phyloP scores from a whole-genome alignment of 768 basidiomycete species.

The Amanita muscaria region DNA sequence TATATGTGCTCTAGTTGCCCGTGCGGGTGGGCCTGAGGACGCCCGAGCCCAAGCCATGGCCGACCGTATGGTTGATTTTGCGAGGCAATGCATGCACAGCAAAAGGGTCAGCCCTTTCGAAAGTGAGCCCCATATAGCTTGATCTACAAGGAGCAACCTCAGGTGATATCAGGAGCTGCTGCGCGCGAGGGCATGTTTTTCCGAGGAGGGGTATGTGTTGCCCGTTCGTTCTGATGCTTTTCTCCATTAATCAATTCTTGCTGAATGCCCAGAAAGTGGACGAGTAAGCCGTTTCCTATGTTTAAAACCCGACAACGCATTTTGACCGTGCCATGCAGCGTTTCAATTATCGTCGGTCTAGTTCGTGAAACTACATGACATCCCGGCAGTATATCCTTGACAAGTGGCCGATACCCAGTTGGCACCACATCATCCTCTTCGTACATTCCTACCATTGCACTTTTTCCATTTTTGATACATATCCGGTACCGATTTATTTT shows the following conservation, averaged over 20 bases:
- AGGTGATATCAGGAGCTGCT: slow-evolving; percentile 42
- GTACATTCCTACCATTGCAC: background rate
- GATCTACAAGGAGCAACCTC: slow-evolving; percentile 2
- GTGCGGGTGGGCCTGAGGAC: slow-evolving; percentile 47
- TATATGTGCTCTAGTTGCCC: slow-evolving; percentile 59
- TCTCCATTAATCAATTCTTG: slow-evolving; percentile 8
- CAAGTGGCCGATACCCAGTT: slow-evolving; percentile 1
- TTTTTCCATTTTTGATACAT: background rate
- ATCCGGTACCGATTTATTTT: too few relatives aligned
- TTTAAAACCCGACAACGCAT: background rate
- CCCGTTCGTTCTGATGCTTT: slow-evolving; percentile 1
- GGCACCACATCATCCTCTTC: background rate
- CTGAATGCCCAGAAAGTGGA: slow-evolving; percentile 59
- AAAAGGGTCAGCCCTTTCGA: slow-evolving; percentile 69
- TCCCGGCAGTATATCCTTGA: slow-evolving; percentile 2
- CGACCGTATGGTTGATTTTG: slow-evolving; percentile 62
- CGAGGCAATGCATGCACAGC: slow-evolving; percentile 62
- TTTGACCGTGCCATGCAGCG: slow-evolving; percentile 31
- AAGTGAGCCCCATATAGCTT: slow-evolving; percentile 31
- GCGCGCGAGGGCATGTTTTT: slow-evolving; percentile 56
- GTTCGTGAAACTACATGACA: slow-evolving; percentile 52
- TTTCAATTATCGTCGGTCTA: slow-evolving; percentile 61
- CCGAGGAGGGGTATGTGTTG: slow-evolving; percentile 70
- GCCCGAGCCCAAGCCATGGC: slow-evolving; percentile 63
- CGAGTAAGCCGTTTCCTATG: slow-evolving; percentile 44